A percentile compares a stretch with the other conserved stretches of the same genome.
Conservation (phyloP, 371 early-diverging fungal species). For the Umbelopsis sp. region DNA sequence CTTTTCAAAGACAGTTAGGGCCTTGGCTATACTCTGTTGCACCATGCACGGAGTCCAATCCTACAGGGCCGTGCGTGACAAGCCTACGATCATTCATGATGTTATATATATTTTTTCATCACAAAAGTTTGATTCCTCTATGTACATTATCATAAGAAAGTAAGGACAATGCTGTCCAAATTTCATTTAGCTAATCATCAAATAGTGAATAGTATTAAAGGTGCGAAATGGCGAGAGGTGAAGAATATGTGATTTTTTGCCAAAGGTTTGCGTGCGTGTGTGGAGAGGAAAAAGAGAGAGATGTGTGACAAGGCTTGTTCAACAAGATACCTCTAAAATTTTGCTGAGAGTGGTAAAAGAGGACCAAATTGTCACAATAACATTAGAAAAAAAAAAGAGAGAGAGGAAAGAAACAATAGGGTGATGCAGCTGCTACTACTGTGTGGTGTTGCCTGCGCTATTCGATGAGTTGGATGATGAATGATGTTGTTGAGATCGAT, state of each 20-base stretch:
- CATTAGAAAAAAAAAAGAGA: constrained; percentile 1
- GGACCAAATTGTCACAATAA: constrained; percentile 15
- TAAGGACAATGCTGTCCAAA: neutral
- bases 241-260: constrained; percentile 1
- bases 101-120: neutral
- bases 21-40: neutral
- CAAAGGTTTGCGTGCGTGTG: constrained; percentile 7
- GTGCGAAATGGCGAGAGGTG: neutral
- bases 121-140: neutral
- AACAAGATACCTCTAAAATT: neutral
- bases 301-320: constrained; percentile 13
- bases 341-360: neutral
- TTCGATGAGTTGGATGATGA: constrained; percentile 4
- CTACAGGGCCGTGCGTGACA: constrained; percentile 8
- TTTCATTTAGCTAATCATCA: neutral
- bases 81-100: neutral
- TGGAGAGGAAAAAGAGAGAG: neutral
- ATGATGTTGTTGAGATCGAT: constrained; percentile 6
- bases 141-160: constrained; percentile 13
- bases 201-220: neutral
- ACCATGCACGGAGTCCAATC: neutral
- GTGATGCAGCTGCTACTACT: neutral
- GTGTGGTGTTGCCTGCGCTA: constrained; percentile 2
- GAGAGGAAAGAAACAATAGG: no score
- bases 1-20: no score